A percentile compares a stretch with the other conserved stretches of the same genome.
Conservation (phyloP, 202 grass and related monocot genomes). For the Cymbopogon flexuosus region DNA sequence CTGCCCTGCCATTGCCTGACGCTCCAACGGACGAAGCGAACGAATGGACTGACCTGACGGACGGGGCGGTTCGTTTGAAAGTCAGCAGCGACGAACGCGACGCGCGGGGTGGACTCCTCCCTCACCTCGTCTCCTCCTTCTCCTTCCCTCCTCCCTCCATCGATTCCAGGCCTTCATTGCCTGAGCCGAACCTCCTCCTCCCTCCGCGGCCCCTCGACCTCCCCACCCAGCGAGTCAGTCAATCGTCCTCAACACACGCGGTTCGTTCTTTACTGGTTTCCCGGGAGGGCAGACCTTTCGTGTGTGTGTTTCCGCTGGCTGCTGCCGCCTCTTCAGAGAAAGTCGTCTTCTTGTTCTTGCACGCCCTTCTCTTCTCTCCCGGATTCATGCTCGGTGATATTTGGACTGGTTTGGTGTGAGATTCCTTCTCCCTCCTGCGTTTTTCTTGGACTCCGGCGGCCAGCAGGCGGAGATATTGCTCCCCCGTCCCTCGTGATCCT, state of each 20-base stretch:
- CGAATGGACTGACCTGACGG: no score
- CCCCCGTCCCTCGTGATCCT: neutral
- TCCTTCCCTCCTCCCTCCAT: neutral
- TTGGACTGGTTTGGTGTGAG: no score
- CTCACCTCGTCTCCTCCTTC: neutral
- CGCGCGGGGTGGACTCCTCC: neutral
- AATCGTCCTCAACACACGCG: neutral
- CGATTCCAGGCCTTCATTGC: conserved; percentile 31
- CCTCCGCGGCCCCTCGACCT: neutral
- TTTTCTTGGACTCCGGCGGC: neutral
- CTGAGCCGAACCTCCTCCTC: neutral
- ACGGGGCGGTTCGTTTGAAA: no score
- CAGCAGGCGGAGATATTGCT: no score
- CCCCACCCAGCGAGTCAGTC: neutral
- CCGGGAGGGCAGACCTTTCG: neutral
- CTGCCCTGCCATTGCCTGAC: no score
- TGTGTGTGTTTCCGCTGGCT: neutral
- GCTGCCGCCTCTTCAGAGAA: neutral
- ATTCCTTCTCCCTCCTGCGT: neutral
- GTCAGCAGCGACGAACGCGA: conserved; percentile 47
- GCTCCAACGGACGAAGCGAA: no score
- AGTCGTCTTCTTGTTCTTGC: neutral
- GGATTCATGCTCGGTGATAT: neutral
- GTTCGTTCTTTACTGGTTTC: neutral
- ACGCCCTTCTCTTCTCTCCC: neutral